phyloP scores from a whole-genome alignment of 2,329 filamentous ascomycete species.

The Paecilomyces dactylethromorphus region DNA sequence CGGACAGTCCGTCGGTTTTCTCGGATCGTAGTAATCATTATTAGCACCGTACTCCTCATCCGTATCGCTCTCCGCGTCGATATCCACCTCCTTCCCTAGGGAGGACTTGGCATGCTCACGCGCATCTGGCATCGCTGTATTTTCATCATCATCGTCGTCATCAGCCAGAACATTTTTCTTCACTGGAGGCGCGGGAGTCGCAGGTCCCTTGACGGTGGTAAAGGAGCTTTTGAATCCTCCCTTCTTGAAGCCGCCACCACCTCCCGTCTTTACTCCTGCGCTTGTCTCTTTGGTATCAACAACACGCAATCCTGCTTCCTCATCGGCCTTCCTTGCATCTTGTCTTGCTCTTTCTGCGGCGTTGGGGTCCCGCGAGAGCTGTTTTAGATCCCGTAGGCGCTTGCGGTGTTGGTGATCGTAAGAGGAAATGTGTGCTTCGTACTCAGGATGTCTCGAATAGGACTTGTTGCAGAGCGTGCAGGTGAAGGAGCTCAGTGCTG shows the following conservation, averaged over 20 bases:
- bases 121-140: constrained; percentile 13
- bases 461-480: constrained; percentile 87
- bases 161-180: constrained; percentile 38
- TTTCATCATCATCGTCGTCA: constrained; percentile 35
- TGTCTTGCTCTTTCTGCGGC: constrained; percentile 36
- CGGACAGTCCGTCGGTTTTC: constrained; percentile 45
- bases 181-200: constrained; percentile 17
- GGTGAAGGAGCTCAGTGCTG: constrained; percentile 74
- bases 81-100: constrained; percentile 39
- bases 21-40: constrained; percentile 47
- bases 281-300: constrained; percentile 25
- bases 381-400: constrained; percentile 42
- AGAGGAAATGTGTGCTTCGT: constrained; percentile 85
- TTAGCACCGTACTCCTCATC: constrained; percentile 57
- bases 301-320: constrained; percentile 33
- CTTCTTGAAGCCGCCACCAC: constrained; percentile 60
- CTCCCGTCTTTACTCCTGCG: constrained; percentile 16
- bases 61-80: constrained; percentile 63
- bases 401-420: constrained; percentile 97
- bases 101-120: constrained; percentile 9
- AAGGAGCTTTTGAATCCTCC: constrained; percentile 77
- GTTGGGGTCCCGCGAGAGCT: constrained; percentile 37
- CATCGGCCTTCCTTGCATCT: constrained; percentile 37
- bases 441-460: constrained; percentile 91
- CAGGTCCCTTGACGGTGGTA: constrained; percentile 44